Evolutionary conservation across 495 filamentous ascomycete genomes (phyloP).

Genomic region (Cladorrhinum samala): DNA sequence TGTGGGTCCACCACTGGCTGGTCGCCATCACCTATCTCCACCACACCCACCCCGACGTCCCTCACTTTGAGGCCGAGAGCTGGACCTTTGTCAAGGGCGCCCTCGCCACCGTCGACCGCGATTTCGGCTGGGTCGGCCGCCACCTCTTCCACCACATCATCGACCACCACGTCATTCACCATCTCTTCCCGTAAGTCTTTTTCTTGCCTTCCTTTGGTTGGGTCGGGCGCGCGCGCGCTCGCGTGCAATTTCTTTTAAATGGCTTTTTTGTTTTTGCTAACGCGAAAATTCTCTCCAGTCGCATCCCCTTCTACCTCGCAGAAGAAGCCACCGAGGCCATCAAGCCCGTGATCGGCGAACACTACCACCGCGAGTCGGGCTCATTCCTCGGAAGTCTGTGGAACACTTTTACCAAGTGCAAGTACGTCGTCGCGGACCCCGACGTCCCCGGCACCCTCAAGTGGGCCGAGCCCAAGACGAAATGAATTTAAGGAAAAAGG

Average conservation of each 20-base stretch:
- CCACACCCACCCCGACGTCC: constrained; percentile 77
- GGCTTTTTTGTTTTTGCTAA: no score
- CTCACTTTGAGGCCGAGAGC: constrained; percentile 65
- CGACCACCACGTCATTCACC: constrained; percentile 88
- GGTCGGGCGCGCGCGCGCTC: no score
- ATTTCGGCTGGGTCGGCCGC: constrained; percentile 80
- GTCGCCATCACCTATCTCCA: constrained; percentile 85
- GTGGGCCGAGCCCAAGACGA: constrained; percentile 21
- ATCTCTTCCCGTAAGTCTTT: constrained; percentile 55
- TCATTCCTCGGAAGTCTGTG: constrained; percentile 34
- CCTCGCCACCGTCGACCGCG: constrained; percentile 80
- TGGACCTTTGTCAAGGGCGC: constrained; percentile 88
- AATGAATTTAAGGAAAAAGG: background rate
- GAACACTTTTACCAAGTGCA: constrained; percentile 28
- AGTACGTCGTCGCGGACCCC: constrained; percentile 31
- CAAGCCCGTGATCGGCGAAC: constrained; percentile 68
- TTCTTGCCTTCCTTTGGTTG: background rate
- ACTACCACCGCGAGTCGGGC: constrained; percentile 59
- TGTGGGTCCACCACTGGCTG: constrained; percentile 98
- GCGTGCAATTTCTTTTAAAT: no score
- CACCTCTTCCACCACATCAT: constrained; percentile 84
- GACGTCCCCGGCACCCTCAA: constrained; percentile 26
- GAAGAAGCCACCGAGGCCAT: constrained; percentile 82
- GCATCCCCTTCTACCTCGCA: constrained; percentile 84
- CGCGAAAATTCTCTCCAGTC: no score